Conservation (phyloP, 2,329 filamentous ascomycete species). For the Ceratocystis harringtonii region DNA sequence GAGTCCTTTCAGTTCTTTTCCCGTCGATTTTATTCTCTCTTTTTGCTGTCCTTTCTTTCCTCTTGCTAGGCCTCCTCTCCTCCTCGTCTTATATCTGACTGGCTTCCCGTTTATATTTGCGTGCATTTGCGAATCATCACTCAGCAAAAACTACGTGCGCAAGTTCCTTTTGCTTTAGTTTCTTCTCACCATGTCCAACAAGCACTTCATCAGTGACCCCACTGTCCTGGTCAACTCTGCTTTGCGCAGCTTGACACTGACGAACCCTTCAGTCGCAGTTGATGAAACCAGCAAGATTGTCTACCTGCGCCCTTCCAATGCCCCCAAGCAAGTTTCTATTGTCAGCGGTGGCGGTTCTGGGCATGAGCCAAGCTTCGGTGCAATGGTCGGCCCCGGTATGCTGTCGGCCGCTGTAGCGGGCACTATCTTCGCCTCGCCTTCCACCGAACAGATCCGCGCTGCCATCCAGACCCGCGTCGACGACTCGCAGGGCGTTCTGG, state of each 20-base stretch:
- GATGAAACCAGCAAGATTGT: conserved; percentile 71
- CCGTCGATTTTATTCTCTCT: neutral
- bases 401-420: conserved; percentile 72
- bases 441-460: conserved; percentile 65
- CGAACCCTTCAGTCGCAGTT: conserved; percentile 69
- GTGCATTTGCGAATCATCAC: neutral
- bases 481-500: conserved; percentile 57
- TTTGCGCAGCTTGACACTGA: conserved; percentile 61
- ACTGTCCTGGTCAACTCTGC: conserved; percentile 63
- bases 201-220: conserved; percentile 84
- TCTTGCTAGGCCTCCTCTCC: neutral
- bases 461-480: conserved; percentile 62
- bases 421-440: conserved; percentile 72
- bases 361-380: conserved; percentile 78
- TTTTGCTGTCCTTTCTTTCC: neutral
- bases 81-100: neutral
- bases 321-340: conserved; percentile 55
- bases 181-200: conserved; percentile 35
- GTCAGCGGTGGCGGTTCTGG: conserved; percentile 80
- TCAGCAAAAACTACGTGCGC: neutral
- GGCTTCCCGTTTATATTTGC: neutral
- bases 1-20: neutral
- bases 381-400: conserved; percentile 69
- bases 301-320: conserved; percentile 48
- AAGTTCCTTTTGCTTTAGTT: neutral